Conservation (phyloP, 2,329 filamentous ascomycete genomes). For the Tolypocladium album region DNA sequence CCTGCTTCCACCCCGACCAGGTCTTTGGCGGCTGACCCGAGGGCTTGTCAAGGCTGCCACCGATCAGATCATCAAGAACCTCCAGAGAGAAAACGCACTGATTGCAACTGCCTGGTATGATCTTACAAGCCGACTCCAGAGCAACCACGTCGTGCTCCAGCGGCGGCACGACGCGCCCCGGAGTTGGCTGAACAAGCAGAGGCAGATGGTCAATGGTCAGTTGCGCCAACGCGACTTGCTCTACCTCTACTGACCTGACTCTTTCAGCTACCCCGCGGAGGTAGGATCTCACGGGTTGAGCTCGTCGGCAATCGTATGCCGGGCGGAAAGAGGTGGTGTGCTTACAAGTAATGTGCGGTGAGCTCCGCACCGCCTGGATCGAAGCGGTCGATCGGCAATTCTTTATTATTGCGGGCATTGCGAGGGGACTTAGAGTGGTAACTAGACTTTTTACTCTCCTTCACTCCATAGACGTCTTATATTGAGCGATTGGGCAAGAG, state of each 20-base stretch:
- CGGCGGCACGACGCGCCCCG: constrained; percentile 63
- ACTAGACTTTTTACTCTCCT: neutral
- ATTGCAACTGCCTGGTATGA: constrained; percentile 84
- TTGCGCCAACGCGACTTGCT: constrained; percentile 30
- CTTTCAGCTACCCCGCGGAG: constrained; percentile 33
- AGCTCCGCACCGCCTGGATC: neutral
- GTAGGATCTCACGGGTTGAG: constrained; percentile 28
- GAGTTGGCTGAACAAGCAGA: constrained; percentile 79
- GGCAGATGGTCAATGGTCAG: constrained; percentile 56
- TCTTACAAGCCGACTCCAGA: constrained; percentile 66
- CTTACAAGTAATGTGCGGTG: neutral
- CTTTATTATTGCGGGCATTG: neutral
- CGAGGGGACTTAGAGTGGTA: neutral
- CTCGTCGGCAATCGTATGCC: constrained; percentile 1
- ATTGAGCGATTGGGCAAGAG: neutral
- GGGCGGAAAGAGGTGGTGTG: neutral
- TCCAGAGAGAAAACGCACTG: constrained; percentile 67
- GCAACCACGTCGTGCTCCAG: constrained; percentile 71
- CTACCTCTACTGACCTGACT: constrained; percentile 30
- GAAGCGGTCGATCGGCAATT: neutral
- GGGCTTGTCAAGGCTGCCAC: constrained; percentile 29
- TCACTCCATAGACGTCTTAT: neutral
- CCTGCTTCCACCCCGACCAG: too few relatives aligned
- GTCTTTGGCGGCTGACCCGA: neutral
- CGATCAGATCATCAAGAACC: constrained; percentile 51